These are phyloP conservation scores for Arthrobotrys iridis DNA, from an alignment of 2,329 filamentous ascomycete species.

Conservation along the genomic window DNA sequence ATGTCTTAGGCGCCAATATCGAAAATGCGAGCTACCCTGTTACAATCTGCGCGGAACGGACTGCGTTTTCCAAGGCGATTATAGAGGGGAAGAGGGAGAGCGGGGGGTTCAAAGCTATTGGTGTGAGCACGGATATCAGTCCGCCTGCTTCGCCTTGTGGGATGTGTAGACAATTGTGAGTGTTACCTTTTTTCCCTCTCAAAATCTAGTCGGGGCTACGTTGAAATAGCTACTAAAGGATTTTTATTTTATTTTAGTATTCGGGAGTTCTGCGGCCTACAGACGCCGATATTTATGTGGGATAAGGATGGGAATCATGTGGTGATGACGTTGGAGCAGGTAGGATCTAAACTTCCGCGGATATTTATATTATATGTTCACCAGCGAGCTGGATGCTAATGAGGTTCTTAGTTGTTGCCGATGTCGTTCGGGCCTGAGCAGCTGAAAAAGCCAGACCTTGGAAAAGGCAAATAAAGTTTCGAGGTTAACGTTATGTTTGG, in stretches of 20 bases:
- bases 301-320: conserved; percentile 79
- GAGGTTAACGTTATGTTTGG: neutral
- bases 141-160: conserved; percentile 76
- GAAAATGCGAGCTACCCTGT: conserved; percentile 95
- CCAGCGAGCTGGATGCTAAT: conserved; percentile 34
- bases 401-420: conserved; percentile 70
- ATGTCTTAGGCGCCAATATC: conserved; percentile 82
- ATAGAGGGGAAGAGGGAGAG: conserved; percentile 63
- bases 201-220: too few species aligned
- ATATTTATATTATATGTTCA: conserved; percentile 1
- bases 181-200: conserved; percentile 53
- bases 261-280: conserved; percentile 76
- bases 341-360: conserved; percentile 61
- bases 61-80: conserved; percentile 85
- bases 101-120: conserved; percentile 76
- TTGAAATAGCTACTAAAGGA: neutral
- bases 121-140: conserved; percentile 75
- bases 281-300: conserved; percentile 88
- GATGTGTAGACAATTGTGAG: conserved; percentile 93
- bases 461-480: conserved; percentile 23
- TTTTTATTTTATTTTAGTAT: conserved; percentile 66
- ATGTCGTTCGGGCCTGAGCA: conserved; percentile 74
- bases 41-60: conserved; percentile 92
- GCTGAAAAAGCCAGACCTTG: conserved; percentile 63
- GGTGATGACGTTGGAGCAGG: conserved; percentile 76